Evolutionary conservation across 495 filamentous ascomycete genomes (phyloP).

Genomic region (Trichocladium uniseriatum): DNA sequence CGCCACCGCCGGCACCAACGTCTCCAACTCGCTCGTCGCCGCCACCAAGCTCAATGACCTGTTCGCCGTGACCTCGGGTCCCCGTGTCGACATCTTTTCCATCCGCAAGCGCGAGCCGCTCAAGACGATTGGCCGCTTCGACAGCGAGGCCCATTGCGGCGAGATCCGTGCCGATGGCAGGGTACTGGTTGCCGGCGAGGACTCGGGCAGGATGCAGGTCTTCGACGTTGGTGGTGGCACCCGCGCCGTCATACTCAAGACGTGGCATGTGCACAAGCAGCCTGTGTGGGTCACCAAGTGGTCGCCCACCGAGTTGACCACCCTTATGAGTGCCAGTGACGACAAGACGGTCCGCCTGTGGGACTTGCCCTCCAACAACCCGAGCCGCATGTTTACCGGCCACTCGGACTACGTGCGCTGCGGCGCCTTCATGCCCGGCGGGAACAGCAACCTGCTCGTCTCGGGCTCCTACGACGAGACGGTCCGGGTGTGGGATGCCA

Average conservation of each 20-base stretch:
- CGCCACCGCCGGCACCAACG: slow-evolving; percentile 34
- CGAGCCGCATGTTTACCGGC: slow-evolving; percentile 68
- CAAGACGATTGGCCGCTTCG: slow-evolving; percentile 87
- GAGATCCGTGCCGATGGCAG: slow-evolving; percentile 82
- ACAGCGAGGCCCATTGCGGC: slow-evolving; percentile 76
- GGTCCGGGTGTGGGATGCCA: slow-evolving; percentile 86
- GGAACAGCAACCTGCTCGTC: slow-evolving; percentile 62
- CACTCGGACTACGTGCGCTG: slow-evolving; percentile 87
- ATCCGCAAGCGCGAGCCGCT: slow-evolving; percentile 78
- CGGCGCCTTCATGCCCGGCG: slow-evolving; percentile 76
- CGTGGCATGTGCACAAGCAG: slow-evolving; percentile 92
- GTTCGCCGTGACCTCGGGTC: slow-evolving; percentile 87
- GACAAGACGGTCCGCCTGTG: slow-evolving; percentile 87
- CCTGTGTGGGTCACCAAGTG: slow-evolving; percentile 88
- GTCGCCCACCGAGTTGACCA: slow-evolving; percentile 75
- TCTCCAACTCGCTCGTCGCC: slow-evolving; percentile 36
- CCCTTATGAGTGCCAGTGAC: slow-evolving; percentile 74
- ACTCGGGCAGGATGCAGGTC: slow-evolving; percentile 81
- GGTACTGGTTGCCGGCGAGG: slow-evolving; percentile 82
- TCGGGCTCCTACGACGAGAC: slow-evolving; percentile 92
- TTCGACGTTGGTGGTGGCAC: slow-evolving; percentile 63
- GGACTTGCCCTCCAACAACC: slow-evolving; percentile 77
- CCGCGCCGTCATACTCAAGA: slow-evolving; percentile 85
- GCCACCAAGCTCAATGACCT: slow-evolving; percentile 51
- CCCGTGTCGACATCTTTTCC: slow-evolving; percentile 85